These are phyloP conservation scores for Termitomyces sp. DNA, from an alignment of 768 basidiomycete species.

Conservation along the genomic window DNA sequence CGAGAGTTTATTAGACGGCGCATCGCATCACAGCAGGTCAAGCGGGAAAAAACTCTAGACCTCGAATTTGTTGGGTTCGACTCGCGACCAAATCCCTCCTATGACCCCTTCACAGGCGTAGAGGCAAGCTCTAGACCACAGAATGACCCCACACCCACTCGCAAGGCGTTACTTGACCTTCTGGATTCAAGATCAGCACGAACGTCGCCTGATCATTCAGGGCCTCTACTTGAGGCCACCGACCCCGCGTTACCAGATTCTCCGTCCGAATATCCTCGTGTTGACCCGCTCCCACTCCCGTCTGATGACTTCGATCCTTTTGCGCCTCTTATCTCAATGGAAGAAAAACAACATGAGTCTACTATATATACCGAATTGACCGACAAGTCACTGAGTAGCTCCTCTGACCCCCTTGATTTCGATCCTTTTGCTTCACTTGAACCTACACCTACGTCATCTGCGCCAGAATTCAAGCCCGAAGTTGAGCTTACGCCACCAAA, in stretches of 20 bases:
- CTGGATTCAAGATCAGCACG: not conserved
- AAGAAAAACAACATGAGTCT: not conserved
- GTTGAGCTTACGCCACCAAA: not conserved
- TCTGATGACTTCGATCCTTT: not conserved
- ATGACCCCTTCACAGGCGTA: constrained; percentile 4
- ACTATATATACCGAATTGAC: not conserved
- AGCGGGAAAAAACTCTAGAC: not conserved
- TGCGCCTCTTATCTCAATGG: not conserved
- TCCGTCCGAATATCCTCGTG: not conserved
- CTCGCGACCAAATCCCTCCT: constrained; percentile 1
- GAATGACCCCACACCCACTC: not conserved
- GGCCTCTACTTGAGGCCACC: not conserved
- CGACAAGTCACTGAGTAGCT: not conserved
- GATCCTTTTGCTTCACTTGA: not conserved
- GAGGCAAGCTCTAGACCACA: not conserved
- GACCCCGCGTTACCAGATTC: not conserved
- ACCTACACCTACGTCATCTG: not conserved
- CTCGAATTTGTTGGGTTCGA: constrained; percentile 7
- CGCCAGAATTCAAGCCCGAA: not conserved
- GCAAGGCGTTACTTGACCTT: not conserved
- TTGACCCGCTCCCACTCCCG: not conserved
- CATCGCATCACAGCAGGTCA: not conserved
- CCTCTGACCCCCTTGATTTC: not conserved
- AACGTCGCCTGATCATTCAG: not conserved
- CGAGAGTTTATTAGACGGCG: not conserved